Evolutionary conservation across 441 rosid genomes (phyloP), one percentile per base, ranked within the genome.

Genomic region (Erodium trifolium): DNA sequence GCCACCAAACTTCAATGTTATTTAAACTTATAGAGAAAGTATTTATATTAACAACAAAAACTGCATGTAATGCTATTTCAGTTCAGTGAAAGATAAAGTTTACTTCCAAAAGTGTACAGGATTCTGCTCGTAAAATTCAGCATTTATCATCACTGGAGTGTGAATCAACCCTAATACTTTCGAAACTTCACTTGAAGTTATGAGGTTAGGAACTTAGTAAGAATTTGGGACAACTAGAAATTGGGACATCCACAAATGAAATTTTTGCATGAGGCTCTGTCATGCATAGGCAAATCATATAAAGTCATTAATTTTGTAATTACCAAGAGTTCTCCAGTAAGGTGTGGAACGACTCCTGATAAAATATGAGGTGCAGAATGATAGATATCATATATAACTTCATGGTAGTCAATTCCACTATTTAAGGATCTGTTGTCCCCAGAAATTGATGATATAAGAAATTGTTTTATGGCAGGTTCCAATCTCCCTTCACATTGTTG

Each of bases 271-370:
- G 64, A 60, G 16, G 10, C 19, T 1, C 10, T 60, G 3, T 60
- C 19, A 60, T 47, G 49, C 47, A 64, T 7, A 6, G 16, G 27
- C 29, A n/a, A 65, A 64, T 17, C 70, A 53, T 65, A 31, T 45
- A 19, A 47, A 57, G 69, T 51, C 71, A 77, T 29, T 67, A 41
- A 72, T 67, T 65, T 43, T 51, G 55, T 14, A 47, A 68, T 81
- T 92, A 96, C 99, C 99, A 96, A 82, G 68, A 96, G 86, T 83
- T 96, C 99, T 73, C 99, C 98, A 9, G 89, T 88, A 78, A 96
- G 92, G 81, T 91, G 84, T 11, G 98, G 96, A 68, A 91, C 80
- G 69, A 88, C 96, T 79, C 96, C 98, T 4, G 96, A 75, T 70
- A 96, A 80, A 68, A 88, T 79, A 77, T 93, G 96, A 72, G 98